A percentile compares a stretch with the other conserved stretches of the same genome.
phyloP scores from a whole-genome alignment of 345 rosid genomes.

The Rhizophora mangle region DNA sequence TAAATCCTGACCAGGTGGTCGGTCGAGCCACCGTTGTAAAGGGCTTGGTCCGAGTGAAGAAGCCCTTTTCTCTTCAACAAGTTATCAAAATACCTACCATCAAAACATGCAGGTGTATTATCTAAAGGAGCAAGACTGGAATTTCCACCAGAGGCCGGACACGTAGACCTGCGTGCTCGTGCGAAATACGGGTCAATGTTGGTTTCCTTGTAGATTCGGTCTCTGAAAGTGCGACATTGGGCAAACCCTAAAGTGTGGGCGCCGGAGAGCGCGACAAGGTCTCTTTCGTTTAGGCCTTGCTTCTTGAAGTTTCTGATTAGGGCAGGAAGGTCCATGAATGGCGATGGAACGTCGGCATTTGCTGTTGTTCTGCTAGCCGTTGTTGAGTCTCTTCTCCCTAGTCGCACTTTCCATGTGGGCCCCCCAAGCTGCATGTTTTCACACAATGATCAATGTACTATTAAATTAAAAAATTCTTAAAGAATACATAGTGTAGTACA shows the following conservation, averaged over 20 bases:
- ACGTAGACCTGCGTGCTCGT: slow-evolving; percentile 15
- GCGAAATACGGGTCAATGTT: slow-evolving; percentile 41
- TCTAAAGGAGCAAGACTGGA: slow-evolving; percentile 37
- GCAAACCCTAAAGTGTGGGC: slow-evolving; percentile 52
- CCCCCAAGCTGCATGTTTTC: not conserved
- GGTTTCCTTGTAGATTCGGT: slow-evolving; percentile 34
- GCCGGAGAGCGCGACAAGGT: slow-evolving; percentile 51
- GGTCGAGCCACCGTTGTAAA: slow-evolving; percentile 38
- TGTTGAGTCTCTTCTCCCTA: too few relatives aligned
- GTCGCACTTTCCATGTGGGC: too few relatives aligned
- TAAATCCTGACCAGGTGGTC: slow-evolving; percentile 32
- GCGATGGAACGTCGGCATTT: slow-evolving; percentile 27
- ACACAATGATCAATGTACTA: slow-evolving; percentile 17
- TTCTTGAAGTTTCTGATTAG: slow-evolving; percentile 35
- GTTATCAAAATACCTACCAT: slow-evolving; percentile 31
- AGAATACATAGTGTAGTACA: too few relatives aligned
- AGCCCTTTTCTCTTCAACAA: slow-evolving; percentile 39
- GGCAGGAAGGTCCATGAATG: slow-evolving; percentile 28
- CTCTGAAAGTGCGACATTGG: slow-evolving; percentile 25
- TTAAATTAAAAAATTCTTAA: slow-evolving; percentile 6
- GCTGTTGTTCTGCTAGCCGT: slow-evolving; percentile 18
- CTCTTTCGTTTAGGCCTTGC: slow-evolving; percentile 39
- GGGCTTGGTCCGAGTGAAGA: slow-evolving; percentile 46
- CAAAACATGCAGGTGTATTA: slow-evolving; percentile 30
- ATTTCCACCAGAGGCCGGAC: slow-evolving; percentile 32